These are phyloP conservation scores for Pseudozyma thailandica DNA, from an alignment of 1,284 basidiomycete species.

Conservation along the genomic window DNA sequence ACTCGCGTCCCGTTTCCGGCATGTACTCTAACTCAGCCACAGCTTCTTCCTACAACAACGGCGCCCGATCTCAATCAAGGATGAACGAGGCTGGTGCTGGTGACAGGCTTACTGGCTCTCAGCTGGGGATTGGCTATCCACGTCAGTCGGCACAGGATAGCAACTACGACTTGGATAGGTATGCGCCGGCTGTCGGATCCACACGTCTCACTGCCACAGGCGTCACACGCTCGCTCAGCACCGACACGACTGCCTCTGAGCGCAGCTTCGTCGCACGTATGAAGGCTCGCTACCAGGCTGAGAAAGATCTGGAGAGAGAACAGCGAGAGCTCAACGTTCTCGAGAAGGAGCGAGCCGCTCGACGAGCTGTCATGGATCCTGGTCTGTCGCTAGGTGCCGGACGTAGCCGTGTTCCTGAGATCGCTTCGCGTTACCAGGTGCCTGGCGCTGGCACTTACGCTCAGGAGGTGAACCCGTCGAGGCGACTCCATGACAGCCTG, in stretches of 20 bases:
- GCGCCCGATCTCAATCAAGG: constrained; percentile 17
- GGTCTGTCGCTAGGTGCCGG: constrained; percentile 15
- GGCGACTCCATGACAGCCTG: constrained; percentile 40
- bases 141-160: constrained; percentile 1
- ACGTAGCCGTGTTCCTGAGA: constrained; percentile 48
- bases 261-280: constrained; percentile 64
- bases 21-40: constrained; percentile 13
- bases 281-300: constrained; percentile 63
- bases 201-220: constrained; percentile 46
- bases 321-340: constrained; percentile 43
- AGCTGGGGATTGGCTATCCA: constrained; percentile 36
- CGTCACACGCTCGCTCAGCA: constrained; percentile 56
- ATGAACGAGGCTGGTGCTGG: constrained; percentile 15
- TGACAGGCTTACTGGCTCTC: constrained; percentile 11
- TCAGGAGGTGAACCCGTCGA: constrained; percentile 11
- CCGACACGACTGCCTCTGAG: constrained; percentile 59
- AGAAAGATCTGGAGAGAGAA: constrained; percentile 52
- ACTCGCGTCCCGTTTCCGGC: constrained; percentile 21
- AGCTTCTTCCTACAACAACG: constrained; percentile 19
- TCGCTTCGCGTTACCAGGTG: constrained; percentile 43
- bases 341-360: constrained; percentile 36
- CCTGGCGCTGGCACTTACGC: constrained; percentile 13
- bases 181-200: constrained; percentile 52
- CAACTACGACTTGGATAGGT: constrained; percentile 41
- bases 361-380: constrained; percentile 41